A percentile compares a stretch with the other conserved stretches of the same genome.
Evolutionary conservation across 1,139 yeast species (phyloP).

Genomic region (Candida sp.): DNA sequence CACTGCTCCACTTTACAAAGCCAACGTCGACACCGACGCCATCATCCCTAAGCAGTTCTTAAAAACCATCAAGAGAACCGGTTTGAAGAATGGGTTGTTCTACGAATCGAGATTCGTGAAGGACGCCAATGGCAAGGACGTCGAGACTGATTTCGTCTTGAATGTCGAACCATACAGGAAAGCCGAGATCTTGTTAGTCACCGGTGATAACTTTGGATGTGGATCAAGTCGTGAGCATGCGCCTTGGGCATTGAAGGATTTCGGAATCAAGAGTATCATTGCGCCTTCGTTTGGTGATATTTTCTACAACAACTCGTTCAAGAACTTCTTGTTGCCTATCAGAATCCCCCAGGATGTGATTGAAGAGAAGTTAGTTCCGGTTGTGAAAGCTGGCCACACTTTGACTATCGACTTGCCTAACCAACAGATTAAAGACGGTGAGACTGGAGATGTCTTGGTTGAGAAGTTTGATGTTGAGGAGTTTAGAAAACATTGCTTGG

Average conservation of each 20-base stretch:
- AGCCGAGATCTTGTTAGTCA: conserved; percentile 84
- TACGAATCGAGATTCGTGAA: conserved; percentile 84
- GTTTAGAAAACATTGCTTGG: conserved; percentile 93
- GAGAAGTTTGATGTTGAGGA: conserved; percentile 86
- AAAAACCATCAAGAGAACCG: conserved; percentile 97
- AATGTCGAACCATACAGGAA: conserved; percentile 82
- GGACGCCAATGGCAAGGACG: conserved; percentile 73
- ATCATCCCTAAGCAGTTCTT: conserved; percentile 98
- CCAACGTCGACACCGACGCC: conserved; percentile 98
- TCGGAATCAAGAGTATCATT: conserved; percentile 93
- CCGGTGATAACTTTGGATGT: conserved; percentile 98
- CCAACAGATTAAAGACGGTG: conserved; percentile 74
- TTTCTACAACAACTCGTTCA: conserved; percentile 95
- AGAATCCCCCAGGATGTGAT: conserved; percentile 82
- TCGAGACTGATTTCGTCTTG: conserved; percentile 85
- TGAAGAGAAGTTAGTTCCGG: conserved; percentile 70
- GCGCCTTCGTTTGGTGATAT: conserved; percentile 99
- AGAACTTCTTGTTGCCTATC: conserved; percentile 93
- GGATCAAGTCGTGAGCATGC: conserved; percentile 99
- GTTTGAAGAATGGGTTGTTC: conserved; percentile 85
- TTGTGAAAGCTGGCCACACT: conserved; percentile 73
- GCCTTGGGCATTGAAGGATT: conserved; percentile 98
- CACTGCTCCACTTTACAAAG: conserved; percentile 93
- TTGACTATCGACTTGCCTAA: conserved; percentile 85
- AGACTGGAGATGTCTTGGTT: conserved; percentile 73